Evolutionary conservation across 306 rosid species (phyloP), one percentile per base, ranked within the genome.

Genomic region (Heteromeles arbutifolia): DNA sequence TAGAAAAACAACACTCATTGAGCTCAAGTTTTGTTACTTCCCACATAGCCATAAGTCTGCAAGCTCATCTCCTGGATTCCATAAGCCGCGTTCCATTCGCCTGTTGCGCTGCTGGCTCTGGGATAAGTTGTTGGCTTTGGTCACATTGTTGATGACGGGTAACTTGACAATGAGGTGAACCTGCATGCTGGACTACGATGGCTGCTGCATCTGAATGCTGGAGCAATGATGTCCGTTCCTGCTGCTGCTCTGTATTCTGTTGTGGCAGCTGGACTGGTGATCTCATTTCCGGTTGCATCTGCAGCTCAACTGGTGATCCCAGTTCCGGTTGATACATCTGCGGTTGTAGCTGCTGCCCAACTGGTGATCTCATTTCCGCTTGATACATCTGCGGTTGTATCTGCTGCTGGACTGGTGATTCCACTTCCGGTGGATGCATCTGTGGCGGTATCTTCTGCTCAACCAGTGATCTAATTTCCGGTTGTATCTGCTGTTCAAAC

Each of bases 71-170:
- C 68, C 15, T 67, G 58, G 24, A 58, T 79, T 50, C 56, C 75
- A 58, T 43, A 63, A 48, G 63, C 22, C 11, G 1, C 41, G 24
- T 57, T 14, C 24, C 56, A 39, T 53, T 70, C 56, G 7, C 70
- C 77, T 45, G 75, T 25, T 21, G 72, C 21, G 56, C n/a, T 34
- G 65, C 61, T 72, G 69, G 29, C 59, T 61, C 3, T 14, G 65
- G 69, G 67, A 26, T 70, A 31, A 52, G 53, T 75, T 66, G 83
- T 7, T 50, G 48, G 56, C 21, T 59, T 44, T 19, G 77, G 52
- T 28, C 70, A 59, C 4, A 62, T 57, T 65, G 74, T 50, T 31
- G 76, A 21, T 13, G 77, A n/a, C 71, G 12, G 66, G 34, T 43
- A 22, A 67, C 65, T 15, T 31, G 72, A 44, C 62, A 37, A 2